phyloP scores from a whole-genome alignment of 805 yeast species.

The Yamadazyma sp. region DNA sequence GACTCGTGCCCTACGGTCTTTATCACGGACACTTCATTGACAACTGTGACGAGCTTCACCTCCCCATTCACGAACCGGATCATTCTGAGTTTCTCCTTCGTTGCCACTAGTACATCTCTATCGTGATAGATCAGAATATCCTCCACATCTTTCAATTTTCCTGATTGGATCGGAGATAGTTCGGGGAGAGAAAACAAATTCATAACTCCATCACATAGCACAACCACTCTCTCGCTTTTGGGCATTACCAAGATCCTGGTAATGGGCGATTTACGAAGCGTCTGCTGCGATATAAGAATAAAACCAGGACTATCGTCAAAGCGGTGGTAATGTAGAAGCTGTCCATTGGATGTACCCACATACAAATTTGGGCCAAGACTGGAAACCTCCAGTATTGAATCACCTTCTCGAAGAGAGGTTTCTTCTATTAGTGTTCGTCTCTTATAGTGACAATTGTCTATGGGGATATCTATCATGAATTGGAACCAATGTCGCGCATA shows the following conservation, averaged over 20 bases:
- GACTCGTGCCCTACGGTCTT: conserved; percentile 29
- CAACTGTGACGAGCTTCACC: conserved; percentile 33
- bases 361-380: conserved; percentile 33
- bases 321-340: conserved; percentile 36
- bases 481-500: too few relatives aligned
- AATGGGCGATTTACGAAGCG: conserved; percentile 17
- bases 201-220: conserved; percentile 26
- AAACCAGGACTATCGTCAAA: conserved; percentile 41
- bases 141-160: conserved; percentile 35
- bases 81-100: conserved; percentile 30
- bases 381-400: conserved; percentile 20
- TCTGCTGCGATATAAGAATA: conserved; percentile 24
- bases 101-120: conserved; percentile 23
- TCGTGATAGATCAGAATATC: conserved; percentile 28
- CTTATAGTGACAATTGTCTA: neutral
- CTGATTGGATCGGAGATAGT: conserved; percentile 35
- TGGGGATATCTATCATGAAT: too few relatives aligned
- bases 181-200: conserved; percentile 37
- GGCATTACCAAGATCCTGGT: conserved; percentile 26
- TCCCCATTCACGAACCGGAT: conserved; percentile 27
- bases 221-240: conserved; percentile 22
- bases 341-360: conserved; percentile 37
- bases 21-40: conserved; percentile 29
- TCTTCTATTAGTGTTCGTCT: neutral
- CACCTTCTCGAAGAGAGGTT: conserved; percentile 4